Evolutionary conservation across 2,329 filamentous ascomycete genomes (phyloP), one percentile per base, ranked within the genome.

Genomic region (Alternaria tenuissima): DNA sequence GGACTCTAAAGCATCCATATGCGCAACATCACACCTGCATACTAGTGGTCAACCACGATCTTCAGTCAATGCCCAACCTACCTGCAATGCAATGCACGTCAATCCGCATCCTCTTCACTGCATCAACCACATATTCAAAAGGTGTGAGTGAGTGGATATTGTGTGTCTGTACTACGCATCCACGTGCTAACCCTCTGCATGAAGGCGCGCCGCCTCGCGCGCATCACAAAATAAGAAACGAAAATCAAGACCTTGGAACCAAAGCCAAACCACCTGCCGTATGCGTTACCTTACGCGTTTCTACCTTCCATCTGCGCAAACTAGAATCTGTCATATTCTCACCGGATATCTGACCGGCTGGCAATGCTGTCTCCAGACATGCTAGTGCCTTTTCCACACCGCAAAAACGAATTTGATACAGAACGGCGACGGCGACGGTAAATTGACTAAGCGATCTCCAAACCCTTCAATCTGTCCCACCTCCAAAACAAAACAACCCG

Each of bases 231-330:
- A 49, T n/a, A 24, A 49, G 22, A 49, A 49, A 49, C 11, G 7
- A 24, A 49, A 36, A n/a, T 32, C 32, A 18, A 30, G 9, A 20
- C 32, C 30, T 36, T 38, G 22, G 34, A 36, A 49, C 46, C 22
- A 26, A 38, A 49, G 30, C 46, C 46, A 49, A 49, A 49, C 46
- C 32, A 49, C 46, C 32, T 49, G 46, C 46, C 46, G 46, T 38
- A 38, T 49, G 2, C 20, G 46, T n/a, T 26, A 26, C 46, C 8
- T 8, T 30, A 42, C 16, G 16, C 16, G 28, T 11, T 11, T 30
- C 9, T 38, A 38, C 36, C n/a, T n/a, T 7, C 16, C 7, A 38
- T n/a, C 16, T 42, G 18, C 7, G 38, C 9, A 42, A 22, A 22
- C 39, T 22, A 2, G 11, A 42, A 42, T 22, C 39, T 22, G 39